These are phyloP conservation scores for Jatropha podagrica DNA, from an alignment of 441 rosid species.

Conservation along the genomic window DNA sequence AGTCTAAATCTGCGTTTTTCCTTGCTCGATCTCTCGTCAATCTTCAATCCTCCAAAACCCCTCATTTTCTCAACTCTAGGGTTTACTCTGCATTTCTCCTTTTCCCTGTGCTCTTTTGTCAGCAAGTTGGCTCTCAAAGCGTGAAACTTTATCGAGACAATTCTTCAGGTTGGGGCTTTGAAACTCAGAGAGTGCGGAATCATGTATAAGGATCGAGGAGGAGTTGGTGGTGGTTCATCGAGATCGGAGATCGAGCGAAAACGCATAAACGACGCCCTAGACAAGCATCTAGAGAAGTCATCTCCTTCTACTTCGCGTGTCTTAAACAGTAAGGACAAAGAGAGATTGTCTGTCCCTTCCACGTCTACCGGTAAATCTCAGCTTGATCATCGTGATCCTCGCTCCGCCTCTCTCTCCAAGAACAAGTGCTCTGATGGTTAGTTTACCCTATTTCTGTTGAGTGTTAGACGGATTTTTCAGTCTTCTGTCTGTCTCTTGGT, in stretches of 20 bases:
- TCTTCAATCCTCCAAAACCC: conserved; percentile 1
- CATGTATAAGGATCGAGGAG: conserved; percentile 67
- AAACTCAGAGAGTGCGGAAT: conserved; percentile 11
- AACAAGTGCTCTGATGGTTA: conserved; percentile 67
- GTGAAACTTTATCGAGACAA: conserved; percentile 13
- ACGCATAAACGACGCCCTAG: conserved; percentile 79
- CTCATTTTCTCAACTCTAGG: conserved; percentile 22
- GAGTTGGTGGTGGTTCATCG: conserved; percentile 54
- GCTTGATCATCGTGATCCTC: conserved; percentile 55
- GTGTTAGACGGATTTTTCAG: neutral
- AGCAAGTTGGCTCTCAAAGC: conserved; percentile 15
- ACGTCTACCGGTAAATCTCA: conserved; percentile 70
- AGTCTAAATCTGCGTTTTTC: neutral
- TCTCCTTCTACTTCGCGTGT: conserved; percentile 79
- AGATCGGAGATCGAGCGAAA: conserved; percentile 77
- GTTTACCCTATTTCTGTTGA: neutral
- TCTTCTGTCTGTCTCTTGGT: no score
- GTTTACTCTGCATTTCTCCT: conserved; percentile 2
- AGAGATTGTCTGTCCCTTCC: conserved; percentile 56
- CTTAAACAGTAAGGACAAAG: conserved; percentile 51
- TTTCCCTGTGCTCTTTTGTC: neutral
- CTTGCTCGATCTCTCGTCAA: neutral
- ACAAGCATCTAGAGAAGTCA: conserved; percentile 82
- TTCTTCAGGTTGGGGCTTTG: neutral
- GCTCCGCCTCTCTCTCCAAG: conserved; percentile 48